Conservation (phyloP, 371 early-diverging fungal genomes). For the Capillidium heterosporum region DNA sequence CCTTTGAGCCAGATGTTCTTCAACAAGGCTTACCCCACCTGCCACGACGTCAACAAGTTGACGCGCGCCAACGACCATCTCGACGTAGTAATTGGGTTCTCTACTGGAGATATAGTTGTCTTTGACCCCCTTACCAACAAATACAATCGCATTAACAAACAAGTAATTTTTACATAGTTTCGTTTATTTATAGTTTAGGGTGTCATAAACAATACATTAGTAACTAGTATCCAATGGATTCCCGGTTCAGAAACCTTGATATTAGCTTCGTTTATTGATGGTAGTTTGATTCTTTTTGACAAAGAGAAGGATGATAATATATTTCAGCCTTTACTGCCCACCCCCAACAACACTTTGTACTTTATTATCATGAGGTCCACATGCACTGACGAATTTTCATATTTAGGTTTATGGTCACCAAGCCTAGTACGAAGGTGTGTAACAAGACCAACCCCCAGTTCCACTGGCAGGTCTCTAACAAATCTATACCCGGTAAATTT, state of each 20-base stretch:
- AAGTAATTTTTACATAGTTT: slow-evolving; percentile 14
- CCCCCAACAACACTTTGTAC: slow-evolving; percentile 9
- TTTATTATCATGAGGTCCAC: not conserved
- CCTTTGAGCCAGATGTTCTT: slow-evolving; percentile 60
- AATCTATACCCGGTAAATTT: slow-evolving; percentile 40
- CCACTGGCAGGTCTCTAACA: slow-evolving; percentile 46
- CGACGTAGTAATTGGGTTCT: slow-evolving; percentile 67
- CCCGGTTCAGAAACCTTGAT: slow-evolving; percentile 74
- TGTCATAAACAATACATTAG: slow-evolving; percentile 38
- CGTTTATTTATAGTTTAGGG: slow-evolving; percentile 20
- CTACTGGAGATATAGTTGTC: slow-evolving; percentile 73
- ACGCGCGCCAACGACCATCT: slow-evolving; percentile 42
- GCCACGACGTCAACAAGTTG: slow-evolving; percentile 68
- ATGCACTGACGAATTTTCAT: not conserved
- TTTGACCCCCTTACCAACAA: slow-evolving; percentile 63
- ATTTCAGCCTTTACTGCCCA: slow-evolving; percentile 15
- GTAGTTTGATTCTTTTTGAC: slow-evolving; percentile 62
- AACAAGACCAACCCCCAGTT: slow-evolving; percentile 53
- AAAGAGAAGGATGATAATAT: slow-evolving; percentile 69
- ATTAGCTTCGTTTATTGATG: slow-evolving; percentile 59
- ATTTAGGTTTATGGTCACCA: slow-evolving; percentile 26
- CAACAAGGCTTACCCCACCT: slow-evolving; percentile 57
- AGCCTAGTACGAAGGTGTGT: slow-evolving; percentile 20
- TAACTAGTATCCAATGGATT: slow-evolving; percentile 72
- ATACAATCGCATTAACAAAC: slow-evolving; percentile 50